phyloP scores from a whole-genome alignment of 305 asterid species.

The Fraxinus floribunda region DNA sequence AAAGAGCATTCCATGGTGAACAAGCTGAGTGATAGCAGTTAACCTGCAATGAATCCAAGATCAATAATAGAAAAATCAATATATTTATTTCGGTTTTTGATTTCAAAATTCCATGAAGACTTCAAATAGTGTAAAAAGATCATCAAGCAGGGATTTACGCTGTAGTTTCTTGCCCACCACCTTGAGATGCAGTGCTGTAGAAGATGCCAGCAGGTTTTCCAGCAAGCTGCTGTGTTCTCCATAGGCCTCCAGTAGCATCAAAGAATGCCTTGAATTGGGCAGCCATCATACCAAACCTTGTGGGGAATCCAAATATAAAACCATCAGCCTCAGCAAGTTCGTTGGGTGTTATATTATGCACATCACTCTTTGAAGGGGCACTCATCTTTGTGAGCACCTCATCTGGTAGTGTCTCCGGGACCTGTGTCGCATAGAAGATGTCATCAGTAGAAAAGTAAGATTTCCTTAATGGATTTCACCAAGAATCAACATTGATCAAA shows the following conservation, averaged over 20 bases:
- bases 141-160: constrained; percentile 44
- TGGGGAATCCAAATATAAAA: constrained; percentile 77
- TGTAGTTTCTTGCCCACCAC: constrained; percentile 93
- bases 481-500: neutral
- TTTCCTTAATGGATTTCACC: neutral
- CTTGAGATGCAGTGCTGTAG: constrained; percentile 89
- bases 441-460: neutral
- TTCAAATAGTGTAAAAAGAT: neutral
- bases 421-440: constrained; percentile 39
- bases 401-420: constrained; percentile 69
- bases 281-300: constrained; percentile 87
- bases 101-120: neutral
- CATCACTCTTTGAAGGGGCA: constrained; percentile 76
- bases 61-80: neutral
- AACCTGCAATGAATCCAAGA: constrained; percentile 26
- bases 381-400: constrained; percentile 83
- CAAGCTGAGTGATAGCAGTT: constrained; percentile 55
- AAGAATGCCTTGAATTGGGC: constrained; percentile 88
- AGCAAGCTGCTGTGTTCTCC: constrained; percentile 86
- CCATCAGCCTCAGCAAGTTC: constrained; percentile 88
- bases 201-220: constrained; percentile 92
- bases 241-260: constrained; percentile 78
- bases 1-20: constrained; percentile 53
- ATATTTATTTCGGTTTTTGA: neutral
- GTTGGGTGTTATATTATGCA: constrained; percentile 52